Evolutionary conservation across 768 basidiomycete species (phyloP).

Genomic region (Russula sp.): DNA sequence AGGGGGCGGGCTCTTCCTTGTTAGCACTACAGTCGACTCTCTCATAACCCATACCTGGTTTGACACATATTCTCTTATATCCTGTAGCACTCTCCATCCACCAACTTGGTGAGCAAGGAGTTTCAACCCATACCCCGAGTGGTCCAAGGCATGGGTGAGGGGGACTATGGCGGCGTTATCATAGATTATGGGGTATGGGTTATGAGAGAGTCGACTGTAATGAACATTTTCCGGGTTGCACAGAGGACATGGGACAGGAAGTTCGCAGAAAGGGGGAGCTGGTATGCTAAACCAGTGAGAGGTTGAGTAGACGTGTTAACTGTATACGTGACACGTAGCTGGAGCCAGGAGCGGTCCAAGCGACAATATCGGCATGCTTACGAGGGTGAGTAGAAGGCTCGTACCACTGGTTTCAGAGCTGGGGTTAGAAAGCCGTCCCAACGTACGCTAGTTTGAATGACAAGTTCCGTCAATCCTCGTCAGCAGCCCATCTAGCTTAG

Average conservation of each 20-base stretch:
- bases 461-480: slow-evolving; percentile 68
- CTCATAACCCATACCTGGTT: no score
- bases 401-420: slow-evolving; percentile 68
- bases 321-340: slow-evolving; percentile 34
- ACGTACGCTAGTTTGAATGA: slow-evolving; percentile 92
- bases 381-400: slow-evolving; percentile 62
- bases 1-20: slow-evolving; percentile 90
- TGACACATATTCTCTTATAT: no score
- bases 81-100: no score
- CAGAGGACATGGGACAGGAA: slow-evolving; percentile 61
- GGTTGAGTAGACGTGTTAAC: background rate
- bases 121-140: no score
- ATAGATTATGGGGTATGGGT: no score
- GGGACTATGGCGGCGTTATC: no score
- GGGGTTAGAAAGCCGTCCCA: slow-evolving; percentile 99
- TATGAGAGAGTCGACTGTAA: no score
- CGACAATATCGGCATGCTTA: slow-evolving; percentile 49
- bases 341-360: slow-evolving; percentile 57
- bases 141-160: no score
- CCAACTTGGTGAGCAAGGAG: no score
- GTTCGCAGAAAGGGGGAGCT: slow-evolving; percentile 53
- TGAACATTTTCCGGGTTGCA: slow-evolving; percentile 52
- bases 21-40: no score
- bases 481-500: background rate
- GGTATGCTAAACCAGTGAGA: slow-evolving; percentile 50